phyloP scores from a whole-genome alignment of 2,329 filamentous ascomycete species.

The Ophiostoma perfectum region DNA sequence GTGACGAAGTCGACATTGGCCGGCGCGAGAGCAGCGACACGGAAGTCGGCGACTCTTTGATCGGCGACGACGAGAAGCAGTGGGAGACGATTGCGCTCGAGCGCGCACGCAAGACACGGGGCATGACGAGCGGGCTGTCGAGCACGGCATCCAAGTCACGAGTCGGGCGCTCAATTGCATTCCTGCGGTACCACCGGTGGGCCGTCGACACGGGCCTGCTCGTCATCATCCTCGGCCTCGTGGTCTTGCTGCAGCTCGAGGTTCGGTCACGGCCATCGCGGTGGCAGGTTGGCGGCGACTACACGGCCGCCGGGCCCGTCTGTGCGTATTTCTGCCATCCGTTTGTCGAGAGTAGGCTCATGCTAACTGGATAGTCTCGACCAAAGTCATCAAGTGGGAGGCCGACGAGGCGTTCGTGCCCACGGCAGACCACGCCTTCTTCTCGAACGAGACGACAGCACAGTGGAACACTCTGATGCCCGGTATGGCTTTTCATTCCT shows the following conservation, averaged over 20 bases:
- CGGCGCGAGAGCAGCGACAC: slow-evolving; percentile 29
- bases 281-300: slow-evolving; percentile 38
- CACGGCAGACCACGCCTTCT: slow-evolving; percentile 35
- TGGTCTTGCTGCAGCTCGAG: slow-evolving; percentile 28
- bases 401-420: slow-evolving; percentile 38
- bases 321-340: slow-evolving; percentile 27
- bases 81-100: slow-evolving; percentile 27
- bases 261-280: slow-evolving; percentile 13
- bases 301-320: slow-evolving; percentile 35
- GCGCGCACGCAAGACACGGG: slow-evolving; percentile 6
- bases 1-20: not conserved
- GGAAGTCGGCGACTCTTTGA: slow-evolving; percentile 36
- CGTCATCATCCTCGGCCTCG: slow-evolving; percentile 31
- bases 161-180: slow-evolving; percentile 19
- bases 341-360: not conserved
- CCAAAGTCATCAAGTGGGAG: slow-evolving; percentile 37
- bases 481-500: not conserved
- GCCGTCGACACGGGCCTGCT: slow-evolving; percentile 34
- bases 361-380: slow-evolving; percentile 31
- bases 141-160: not conserved
- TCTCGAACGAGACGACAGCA: slow-evolving; percentile 35
- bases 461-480: slow-evolving; percentile 41
- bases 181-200: slow-evolving; percentile 31
- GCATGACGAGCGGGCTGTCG: slow-evolving; percentile 14
- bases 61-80: slow-evolving; percentile 32